phyloP scores from a whole-genome alignment of 441 rosid species.

The Hura crepitans region DNA sequence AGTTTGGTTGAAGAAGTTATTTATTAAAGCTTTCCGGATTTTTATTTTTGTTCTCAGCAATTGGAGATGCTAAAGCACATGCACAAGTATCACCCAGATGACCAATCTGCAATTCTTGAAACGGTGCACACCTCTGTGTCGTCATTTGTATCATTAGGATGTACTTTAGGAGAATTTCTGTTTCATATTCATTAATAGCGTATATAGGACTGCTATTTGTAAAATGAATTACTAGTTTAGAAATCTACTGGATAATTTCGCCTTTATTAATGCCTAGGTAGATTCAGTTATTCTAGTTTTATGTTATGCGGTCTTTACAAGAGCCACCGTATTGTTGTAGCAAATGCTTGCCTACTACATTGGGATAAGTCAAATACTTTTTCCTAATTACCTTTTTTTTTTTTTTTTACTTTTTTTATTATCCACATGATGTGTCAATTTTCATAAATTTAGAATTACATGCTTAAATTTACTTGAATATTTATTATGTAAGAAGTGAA shows the following conservation, averaged over 20 bases:
- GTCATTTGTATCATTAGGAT: neutral
- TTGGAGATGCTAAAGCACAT: conserved; percentile 79
- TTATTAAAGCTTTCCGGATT: neutral
- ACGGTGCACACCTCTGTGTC: conserved; percentile 36
- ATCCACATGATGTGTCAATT: too few relatives aligned
- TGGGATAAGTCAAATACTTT: neutral
- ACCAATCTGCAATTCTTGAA: conserved; percentile 65
- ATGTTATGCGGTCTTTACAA: neutral
- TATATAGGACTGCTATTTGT: neutral
- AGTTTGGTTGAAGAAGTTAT: conserved; percentile 6
- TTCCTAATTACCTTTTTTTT: neutral
- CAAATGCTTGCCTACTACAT: neutral
- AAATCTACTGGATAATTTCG: conserved; percentile 44
- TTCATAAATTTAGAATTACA: too few relatives aligned
- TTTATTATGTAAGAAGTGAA: too few relatives aligned
- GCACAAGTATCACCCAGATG: conserved; percentile 64
- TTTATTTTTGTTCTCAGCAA: conserved; percentile 40
- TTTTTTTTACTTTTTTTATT: neutral
- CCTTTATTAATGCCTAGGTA: conserved; percentile 48
- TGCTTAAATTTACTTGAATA: too few relatives aligned
- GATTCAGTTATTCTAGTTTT: conserved; percentile 3
- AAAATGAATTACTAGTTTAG: neutral
- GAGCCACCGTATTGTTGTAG: neutral
- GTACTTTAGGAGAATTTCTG: neutral
- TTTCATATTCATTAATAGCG: neutral